Evolutionary conservation across 2,329 filamentous ascomycete genomes (phyloP).

Genomic region (Aspergillus uvarum): DNA sequence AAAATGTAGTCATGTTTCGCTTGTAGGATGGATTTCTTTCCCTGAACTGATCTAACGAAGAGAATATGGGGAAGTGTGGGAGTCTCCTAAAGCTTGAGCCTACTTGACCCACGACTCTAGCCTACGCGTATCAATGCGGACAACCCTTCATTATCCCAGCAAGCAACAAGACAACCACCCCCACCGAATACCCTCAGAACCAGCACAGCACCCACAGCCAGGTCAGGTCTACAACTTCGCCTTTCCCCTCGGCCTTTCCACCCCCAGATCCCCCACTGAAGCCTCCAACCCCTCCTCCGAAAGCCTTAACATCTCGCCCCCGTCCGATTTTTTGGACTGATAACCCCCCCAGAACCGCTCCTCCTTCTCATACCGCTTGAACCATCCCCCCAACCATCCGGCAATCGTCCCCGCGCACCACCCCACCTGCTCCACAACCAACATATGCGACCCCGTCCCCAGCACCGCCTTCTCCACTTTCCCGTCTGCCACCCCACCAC

Average conservation of each 20-base stretch:
- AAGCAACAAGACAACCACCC: no score
- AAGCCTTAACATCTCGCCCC: slow-evolving; percentile 14
- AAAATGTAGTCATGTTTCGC: no score
- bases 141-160: no score
- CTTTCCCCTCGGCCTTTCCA: background rate
- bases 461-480: slow-evolving; percentile 21
- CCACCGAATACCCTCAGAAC: no score
- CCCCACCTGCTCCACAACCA: slow-evolving; percentile 20
- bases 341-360: slow-evolving; percentile 18
- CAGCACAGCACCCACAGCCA: no score
- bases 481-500: slow-evolving; percentile 18
- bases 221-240: slow-evolving; percentile 6
- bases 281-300: slow-evolving; percentile 12
- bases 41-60: no score
- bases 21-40: no score
- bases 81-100: no score
- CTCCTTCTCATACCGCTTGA: slow-evolving; percentile 16
- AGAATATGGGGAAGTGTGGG: no score
- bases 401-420: slow-evolving; percentile 18
- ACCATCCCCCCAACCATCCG: slow-evolving; percentile 21
- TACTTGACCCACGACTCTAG: no score
- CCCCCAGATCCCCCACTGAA: slow-evolving; percentile 7
- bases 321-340: slow-evolving; percentile 20
- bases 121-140: no score
- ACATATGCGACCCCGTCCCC: slow-evolving; percentile 11